These are phyloP conservation scores for Puccinia horiana DNA, from an alignment of 1,284 basidiomycete species.

Conservation along the genomic window DNA sequence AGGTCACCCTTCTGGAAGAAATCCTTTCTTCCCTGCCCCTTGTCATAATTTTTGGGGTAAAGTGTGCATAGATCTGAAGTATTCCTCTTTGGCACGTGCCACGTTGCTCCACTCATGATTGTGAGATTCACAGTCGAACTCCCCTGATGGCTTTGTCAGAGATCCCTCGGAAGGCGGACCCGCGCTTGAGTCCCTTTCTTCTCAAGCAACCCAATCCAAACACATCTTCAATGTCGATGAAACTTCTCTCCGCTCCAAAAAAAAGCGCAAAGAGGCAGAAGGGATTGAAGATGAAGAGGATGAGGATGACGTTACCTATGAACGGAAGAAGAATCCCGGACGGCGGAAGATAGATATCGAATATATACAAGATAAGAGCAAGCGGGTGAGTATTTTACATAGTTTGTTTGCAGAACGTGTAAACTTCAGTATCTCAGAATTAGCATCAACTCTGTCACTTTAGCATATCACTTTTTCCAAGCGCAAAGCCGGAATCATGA, in stretches of 20 bases:
- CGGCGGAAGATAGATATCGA: slow-evolving; percentile 99
- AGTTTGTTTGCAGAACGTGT: no score
- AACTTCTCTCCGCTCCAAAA: slow-evolving; percentile 22
- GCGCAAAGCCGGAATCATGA: slow-evolving; percentile 99
- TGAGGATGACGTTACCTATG: slow-evolving; percentile 52
- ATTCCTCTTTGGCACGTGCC: slow-evolving; percentile 24
- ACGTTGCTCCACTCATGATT: neutral
- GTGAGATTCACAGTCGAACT: slow-evolving; percentile 33
- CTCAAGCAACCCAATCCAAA: neutral
- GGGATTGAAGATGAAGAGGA: slow-evolving; percentile 47
- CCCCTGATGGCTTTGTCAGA: slow-evolving; percentile 11
- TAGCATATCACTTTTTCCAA: slow-evolving; percentile 98
- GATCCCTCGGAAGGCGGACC: slow-evolving; percentile 16
- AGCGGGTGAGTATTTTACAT: slow-evolving; percentile 62
- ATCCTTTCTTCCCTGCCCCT: slow-evolving; percentile 26
- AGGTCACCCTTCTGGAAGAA: slow-evolving; percentile 26
- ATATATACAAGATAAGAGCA: slow-evolving; percentile 98
- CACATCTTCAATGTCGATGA: slow-evolving; percentile 39
- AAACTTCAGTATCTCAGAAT: neutral
- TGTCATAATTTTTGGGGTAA: slow-evolving; percentile 2
- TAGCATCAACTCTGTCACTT: neutral
- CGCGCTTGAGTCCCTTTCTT: neutral
- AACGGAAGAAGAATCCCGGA: slow-evolving; percentile 64
- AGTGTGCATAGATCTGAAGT: slow-evolving; percentile 19
- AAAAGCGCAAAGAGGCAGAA: slow-evolving; percentile 28